Percentiles rank a stretch among this genome's conserved stretches.
phyloP scores from a whole-genome alignment of 192 early-diverging fungal species.

The Chytriomyces sp. region DNA sequence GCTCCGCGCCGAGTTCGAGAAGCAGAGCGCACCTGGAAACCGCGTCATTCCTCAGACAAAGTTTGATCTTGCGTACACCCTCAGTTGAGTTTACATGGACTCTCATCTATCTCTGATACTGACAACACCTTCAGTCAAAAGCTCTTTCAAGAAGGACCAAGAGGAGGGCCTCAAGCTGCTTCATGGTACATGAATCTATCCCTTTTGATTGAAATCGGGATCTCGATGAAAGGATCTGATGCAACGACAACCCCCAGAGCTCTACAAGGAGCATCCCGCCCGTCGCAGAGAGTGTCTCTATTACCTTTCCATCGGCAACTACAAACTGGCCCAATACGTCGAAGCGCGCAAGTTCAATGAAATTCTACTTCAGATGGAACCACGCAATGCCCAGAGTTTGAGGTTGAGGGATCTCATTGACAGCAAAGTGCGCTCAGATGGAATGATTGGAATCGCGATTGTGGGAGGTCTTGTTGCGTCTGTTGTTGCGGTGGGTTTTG shows the following conservation, averaged over 20 bases:
- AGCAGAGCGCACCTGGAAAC: slow-evolving; percentile 54
- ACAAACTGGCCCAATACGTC: slow-evolving; percentile 85
- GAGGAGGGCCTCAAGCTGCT: slow-evolving; percentile 77
- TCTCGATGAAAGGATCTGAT: not conserved
- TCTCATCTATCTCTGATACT: not conserved
- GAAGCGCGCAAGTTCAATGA: slow-evolving; percentile 83
- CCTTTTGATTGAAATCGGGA: not conserved
- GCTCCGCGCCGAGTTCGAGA: slow-evolving; percentile 44
- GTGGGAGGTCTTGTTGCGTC: slow-evolving; percentile 79
- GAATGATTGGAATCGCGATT: slow-evolving; percentile 87
- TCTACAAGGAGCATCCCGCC: slow-evolving; percentile 80
- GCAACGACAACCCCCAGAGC: slow-evolving; percentile 64
- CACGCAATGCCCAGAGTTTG: slow-evolving; percentile 80
- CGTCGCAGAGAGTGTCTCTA: slow-evolving; percentile 93
- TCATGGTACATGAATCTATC: slow-evolving; percentile 55
- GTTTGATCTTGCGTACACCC: slow-evolving; percentile 97
- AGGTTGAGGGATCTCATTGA: slow-evolving; percentile 78
- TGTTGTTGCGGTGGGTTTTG: slow-evolving; percentile 60
- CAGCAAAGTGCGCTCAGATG: slow-evolving; percentile 79
- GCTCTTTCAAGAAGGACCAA: slow-evolving; percentile 68
- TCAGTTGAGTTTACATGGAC: slow-evolving; percentile 58
- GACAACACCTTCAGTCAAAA: slow-evolving; percentile 41
- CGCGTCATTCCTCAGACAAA: slow-evolving; percentile 82
- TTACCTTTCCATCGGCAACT: slow-evolving; percentile 90
- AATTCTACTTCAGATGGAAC: slow-evolving; percentile 81